These are phyloP conservation scores for Echeveria elegans DNA, from an alignment of 164 flowering plant genomes.

Conservation along the genomic window DNA sequence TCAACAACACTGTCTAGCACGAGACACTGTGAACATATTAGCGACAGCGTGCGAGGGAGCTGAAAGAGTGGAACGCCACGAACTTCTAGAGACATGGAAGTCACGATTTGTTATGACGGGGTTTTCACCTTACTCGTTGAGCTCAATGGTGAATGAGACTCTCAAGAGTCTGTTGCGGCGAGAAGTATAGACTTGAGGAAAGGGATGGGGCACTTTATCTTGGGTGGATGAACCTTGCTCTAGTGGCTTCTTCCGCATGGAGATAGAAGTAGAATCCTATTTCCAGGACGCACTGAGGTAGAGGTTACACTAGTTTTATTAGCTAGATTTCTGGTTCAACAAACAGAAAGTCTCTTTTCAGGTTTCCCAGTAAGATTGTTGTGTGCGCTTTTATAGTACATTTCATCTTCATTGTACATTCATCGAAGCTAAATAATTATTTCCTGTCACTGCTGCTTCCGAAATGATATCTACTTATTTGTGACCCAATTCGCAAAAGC, in stretches of 20 bases:
- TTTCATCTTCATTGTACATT: too few species aligned
- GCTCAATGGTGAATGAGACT: conserved; percentile 48
- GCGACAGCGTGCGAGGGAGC: conserved; percentile 82
- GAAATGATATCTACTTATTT: too few species aligned
- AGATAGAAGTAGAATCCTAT: conserved; percentile 15
- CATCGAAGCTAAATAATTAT: too few species aligned
- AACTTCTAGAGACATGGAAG: conserved; percentile 58
- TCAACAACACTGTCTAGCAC: conserved; percentile 77
- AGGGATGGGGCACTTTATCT: conserved; percentile 58
- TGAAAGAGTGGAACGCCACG: conserved; percentile 78
- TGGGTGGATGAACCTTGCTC: conserved; percentile 57
- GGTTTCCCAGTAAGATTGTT: too few species aligned
- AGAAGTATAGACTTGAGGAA: conserved; percentile 53
- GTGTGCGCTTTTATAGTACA: too few species aligned
- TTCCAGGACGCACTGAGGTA: too few species aligned
- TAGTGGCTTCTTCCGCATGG: conserved; percentile 69
- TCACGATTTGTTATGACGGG: conserved; percentile 65
- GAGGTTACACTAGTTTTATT: too few species aligned
- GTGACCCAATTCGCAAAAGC: too few species aligned
- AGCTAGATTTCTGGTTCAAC: too few species aligned
- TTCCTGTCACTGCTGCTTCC: too few species aligned
- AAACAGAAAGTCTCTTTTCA: too few species aligned
- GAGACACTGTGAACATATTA: conserved; percentile 64
- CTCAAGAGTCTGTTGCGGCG: conserved; percentile 37
- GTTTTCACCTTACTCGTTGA: conserved; percentile 57